phyloP scores from a whole-genome alignment of 2,329 filamentous ascomycete species.

The Sclerotinia minor region DNA sequence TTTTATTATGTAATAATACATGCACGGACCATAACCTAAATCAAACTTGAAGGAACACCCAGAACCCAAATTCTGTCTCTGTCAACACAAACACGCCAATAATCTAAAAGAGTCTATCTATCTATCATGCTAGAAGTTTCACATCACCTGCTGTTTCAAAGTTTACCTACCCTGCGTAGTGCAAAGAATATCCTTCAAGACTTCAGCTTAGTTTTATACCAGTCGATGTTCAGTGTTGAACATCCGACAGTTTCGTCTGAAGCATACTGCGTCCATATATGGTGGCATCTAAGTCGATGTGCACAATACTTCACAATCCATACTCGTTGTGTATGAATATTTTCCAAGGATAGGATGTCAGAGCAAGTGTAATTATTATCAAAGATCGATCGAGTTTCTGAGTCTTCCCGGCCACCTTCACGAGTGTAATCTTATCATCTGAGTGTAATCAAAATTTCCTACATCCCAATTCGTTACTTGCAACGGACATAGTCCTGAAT shows the following conservation, averaged over 20 bases:
- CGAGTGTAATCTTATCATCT: not conserved
- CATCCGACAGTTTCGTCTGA: not conserved
- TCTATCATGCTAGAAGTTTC: not conserved
- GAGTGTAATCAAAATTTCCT: slow-evolving; percentile 3
- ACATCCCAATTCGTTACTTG: not conserved
- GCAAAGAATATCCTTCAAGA: not conserved
- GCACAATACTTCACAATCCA: not conserved
- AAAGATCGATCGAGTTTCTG: not conserved
- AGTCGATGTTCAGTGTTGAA: not conserved
- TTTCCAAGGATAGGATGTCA: not conserved
- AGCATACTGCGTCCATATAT: not conserved
- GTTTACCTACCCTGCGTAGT: not conserved
- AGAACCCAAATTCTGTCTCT: too few species aligned
- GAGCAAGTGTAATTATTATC: not conserved
- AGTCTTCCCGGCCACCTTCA: not conserved
- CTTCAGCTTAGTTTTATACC: not conserved
- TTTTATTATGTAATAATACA: not conserved
- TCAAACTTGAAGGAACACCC: not conserved
- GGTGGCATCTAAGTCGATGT: not conserved
- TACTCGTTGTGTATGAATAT: not conserved
- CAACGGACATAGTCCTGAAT: not conserved
- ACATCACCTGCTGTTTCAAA: not conserved
- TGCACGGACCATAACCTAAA: not conserved
- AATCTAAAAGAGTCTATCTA: not conserved
- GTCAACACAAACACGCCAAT: not conserved